Conservation (phyloP, 1,284 basidiomycete genomes). For the Ceratobasidium papillatum region DNA sequence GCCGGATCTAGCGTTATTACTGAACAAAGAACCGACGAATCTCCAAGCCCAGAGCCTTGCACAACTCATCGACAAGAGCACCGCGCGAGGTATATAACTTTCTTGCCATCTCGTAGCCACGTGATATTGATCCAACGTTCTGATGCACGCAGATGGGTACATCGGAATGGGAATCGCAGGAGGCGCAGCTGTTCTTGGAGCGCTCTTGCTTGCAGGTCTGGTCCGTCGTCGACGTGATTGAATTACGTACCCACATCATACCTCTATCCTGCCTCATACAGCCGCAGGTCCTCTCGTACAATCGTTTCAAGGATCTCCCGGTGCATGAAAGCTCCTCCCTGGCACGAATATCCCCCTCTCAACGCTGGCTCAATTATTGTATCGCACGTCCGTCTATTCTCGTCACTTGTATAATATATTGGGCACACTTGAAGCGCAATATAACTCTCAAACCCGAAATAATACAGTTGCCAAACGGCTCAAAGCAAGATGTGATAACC, state of each 20-base stretch:
- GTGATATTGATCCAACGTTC: slow-evolving; percentile 14
- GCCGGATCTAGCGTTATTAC: slow-evolving; percentile 70
- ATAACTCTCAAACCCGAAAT: slow-evolving; percentile 24
- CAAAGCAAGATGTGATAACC: slow-evolving; percentile 18
- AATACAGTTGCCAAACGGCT: slow-evolving; percentile 38
- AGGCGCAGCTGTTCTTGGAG: slow-evolving; percentile 86
- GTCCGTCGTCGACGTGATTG: slow-evolving; percentile 66
- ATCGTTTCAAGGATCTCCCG: slow-evolving; percentile 30
- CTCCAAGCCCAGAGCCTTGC: slow-evolving; percentile 90
- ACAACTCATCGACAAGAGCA: slow-evolving; percentile 86
- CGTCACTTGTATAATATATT: slow-evolving; percentile 41
- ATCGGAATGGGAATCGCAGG: slow-evolving; percentile 95
- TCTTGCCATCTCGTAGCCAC: slow-evolving; percentile 21
- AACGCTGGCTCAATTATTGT: neutral
- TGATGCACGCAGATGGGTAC: slow-evolving; percentile 73
- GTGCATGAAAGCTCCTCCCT: slow-evolving; percentile 3
- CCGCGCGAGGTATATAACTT: slow-evolving; percentile 74
- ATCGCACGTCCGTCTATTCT: slow-evolving; percentile 3
- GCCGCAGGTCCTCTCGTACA: slow-evolving; percentile 34
- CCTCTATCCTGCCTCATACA: slow-evolving; percentile 16
- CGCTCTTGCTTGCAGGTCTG: slow-evolving; percentile 81
- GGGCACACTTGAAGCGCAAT: slow-evolving; percentile 24
- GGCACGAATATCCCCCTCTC: neutral
- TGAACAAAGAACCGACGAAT: slow-evolving; percentile 95
- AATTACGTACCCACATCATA: slow-evolving; percentile 29